These are phyloP conservation scores for Euphorbia schlechtendalii DNA, from an alignment of 441 rosid species.

Conservation along the genomic window DNA sequence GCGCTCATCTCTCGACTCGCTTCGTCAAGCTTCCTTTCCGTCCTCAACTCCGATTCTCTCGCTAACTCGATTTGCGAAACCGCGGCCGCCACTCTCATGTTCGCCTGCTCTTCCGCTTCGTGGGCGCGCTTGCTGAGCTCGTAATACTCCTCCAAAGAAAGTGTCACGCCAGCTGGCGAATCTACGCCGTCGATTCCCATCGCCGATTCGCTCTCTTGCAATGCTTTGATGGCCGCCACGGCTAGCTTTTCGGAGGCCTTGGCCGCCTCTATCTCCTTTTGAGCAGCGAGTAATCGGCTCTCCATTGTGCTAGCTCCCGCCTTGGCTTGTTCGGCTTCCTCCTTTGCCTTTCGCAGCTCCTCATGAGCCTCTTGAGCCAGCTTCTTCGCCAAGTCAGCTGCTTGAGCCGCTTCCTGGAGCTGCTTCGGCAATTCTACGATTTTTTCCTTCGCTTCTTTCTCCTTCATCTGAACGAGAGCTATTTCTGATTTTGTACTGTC, in stretches of 20 bases:
- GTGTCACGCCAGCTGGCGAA: constrained; percentile 49
- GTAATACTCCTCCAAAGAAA: constrained; percentile 80
- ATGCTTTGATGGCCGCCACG: constrained; percentile 72
- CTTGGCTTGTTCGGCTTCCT: constrained; percentile 75
- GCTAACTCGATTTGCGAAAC: constrained; percentile 69
- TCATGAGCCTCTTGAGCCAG: constrained; percentile 60
- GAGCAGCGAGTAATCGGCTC: constrained; percentile 74
- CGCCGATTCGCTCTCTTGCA: constrained; percentile 72
- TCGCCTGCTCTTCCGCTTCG: constrained; percentile 78
- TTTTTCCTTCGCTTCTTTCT: constrained; percentile 63
- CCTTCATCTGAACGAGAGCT: constrained; percentile 57
- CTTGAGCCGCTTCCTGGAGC: constrained; percentile 70
- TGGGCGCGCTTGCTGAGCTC: constrained; percentile 80
- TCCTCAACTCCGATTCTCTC: constrained; percentile 54
- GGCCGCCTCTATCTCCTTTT: constrained; percentile 86
- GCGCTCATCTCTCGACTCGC: constrained; percentile 54
- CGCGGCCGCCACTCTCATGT: constrained; percentile 62
- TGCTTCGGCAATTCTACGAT: constrained; percentile 67
- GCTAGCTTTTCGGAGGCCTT: constrained; percentile 82
- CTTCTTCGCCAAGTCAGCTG: constrained; percentile 73
- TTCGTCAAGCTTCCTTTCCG: constrained; percentile 57
- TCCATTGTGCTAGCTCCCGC: constrained; percentile 71
- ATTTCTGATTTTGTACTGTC: constrained; percentile 57
- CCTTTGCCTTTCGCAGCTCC: constrained; percentile 66
- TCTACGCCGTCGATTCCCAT: constrained; percentile 28